Percentiles rank a stretch among this genome's conserved stretches.
Evolutionary conservation across 192 early-diverging fungal species (phyloP).

Genomic region (Entomortierella chlamydospora): DNA sequence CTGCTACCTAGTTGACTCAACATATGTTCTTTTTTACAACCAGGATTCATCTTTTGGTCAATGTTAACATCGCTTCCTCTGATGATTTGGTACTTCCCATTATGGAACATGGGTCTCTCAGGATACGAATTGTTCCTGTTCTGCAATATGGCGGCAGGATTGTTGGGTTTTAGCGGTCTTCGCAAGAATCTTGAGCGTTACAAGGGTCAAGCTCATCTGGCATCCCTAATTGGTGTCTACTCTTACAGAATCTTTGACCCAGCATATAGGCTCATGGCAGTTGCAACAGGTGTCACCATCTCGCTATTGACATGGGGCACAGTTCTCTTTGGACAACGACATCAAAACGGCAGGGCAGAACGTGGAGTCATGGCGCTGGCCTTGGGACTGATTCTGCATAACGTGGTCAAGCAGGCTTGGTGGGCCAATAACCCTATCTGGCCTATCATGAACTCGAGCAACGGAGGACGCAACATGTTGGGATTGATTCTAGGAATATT

Average conservation of each 20-base stretch:
- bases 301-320: conserved; percentile 68
- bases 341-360: conserved; percentile 69
- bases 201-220: conserved; percentile 65
- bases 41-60: conserved; percentile 86
- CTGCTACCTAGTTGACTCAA: too few species aligned
- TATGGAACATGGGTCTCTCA: conserved; percentile 89
- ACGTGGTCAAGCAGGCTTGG: conserved; percentile 80
- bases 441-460: conserved; percentile 80
- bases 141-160: conserved; percentile 64
- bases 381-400: conserved; percentile 74
- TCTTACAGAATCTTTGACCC: conserved; percentile 73
- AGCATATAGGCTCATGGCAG: conserved; percentile 65
- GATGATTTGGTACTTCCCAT: conserved; percentile 84
- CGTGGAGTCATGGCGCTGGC: conserved; percentile 73
- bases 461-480: conserved; percentile 77
- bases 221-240: conserved; percentile 71
- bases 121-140: conserved; percentile 82
- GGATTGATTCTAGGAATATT: conserved; percentile 72
- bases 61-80: conserved; percentile 77
- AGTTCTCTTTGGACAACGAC: conserved; percentile 65
- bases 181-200: conserved; percentile 63
- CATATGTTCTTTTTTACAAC: too few species aligned
- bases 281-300: conserved; percentile 68
- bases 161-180: conserved; percentile 68
- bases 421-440: conserved; percentile 85